A percentile compares a stretch with the other conserved stretches of the same genome.
Conservation (phyloP, 257 asterid species). For the Knoxia roxburghii region DNA sequence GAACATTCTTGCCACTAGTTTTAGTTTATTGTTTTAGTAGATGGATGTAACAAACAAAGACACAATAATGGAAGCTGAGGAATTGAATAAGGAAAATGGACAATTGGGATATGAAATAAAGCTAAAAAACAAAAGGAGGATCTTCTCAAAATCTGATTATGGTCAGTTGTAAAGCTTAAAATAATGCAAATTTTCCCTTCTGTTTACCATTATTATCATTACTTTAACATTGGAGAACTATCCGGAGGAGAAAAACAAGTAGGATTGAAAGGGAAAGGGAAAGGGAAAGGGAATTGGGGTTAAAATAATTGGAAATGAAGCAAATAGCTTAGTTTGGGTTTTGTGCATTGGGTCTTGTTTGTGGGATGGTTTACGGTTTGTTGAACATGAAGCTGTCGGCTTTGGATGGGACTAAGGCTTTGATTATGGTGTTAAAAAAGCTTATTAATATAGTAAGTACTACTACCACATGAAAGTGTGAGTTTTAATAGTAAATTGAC, state of each 20-base stretch:
- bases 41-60: not conserved
- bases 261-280: not conserved
- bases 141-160: constrained; percentile 39
- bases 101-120: not conserved
- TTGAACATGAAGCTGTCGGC: constrained; percentile 28
- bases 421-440: not conserved
- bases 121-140: constrained; percentile 19
- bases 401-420: not conserved
- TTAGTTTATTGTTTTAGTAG: constrained; percentile 11
- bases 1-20: constrained; percentile 41
- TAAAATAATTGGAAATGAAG: too few relatives aligned
- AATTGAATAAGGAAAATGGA: not conserved
- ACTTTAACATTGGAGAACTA: not conserved
- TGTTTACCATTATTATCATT: not conserved
- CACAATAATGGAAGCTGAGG: not conserved
- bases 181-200: not conserved
- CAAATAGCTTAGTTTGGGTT: too few relatives aligned
- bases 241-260: not conserved
- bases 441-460: too few relatives aligned
- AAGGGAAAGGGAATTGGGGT: too few relatives aligned
- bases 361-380: too few relatives aligned
- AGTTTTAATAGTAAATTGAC: not conserved
- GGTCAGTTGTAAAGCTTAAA: constrained; percentile 21
- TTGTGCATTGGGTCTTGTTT: too few relatives aligned
- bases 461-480: not conserved